Percentiles rank a stretch among this genome's conserved stretches.
These are phyloP conservation scores for Leccinellum rugosiceps DNA, from an alignment of 768 basidiomycete species.

Conservation along the genomic window DNA sequence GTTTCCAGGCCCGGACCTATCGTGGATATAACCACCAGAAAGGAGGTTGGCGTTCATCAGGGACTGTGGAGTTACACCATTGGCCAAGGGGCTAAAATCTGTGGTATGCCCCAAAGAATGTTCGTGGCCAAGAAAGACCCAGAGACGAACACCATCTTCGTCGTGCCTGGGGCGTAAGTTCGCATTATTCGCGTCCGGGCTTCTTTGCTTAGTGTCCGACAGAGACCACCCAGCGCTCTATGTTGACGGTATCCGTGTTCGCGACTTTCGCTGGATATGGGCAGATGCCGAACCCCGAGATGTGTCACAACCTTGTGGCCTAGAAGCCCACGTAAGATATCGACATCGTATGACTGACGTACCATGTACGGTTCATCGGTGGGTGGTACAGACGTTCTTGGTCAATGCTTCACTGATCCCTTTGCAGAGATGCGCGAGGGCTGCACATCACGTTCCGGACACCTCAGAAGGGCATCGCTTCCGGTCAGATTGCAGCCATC, in stretches of 20 bases:
- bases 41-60: conserved; percentile 54
- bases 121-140: conserved; percentile 75
- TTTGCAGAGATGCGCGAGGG: conserved; percentile 21
- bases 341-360: conserved; percentile 66
- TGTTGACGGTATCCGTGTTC: conserved; percentile 36
- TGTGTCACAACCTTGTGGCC: conserved; percentile 42
- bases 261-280: conserved; percentile 79
- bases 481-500: conserved; percentile 77
- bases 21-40: conserved; percentile 52
- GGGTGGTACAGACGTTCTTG: conserved; percentile 13
- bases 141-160: conserved; percentile 60
- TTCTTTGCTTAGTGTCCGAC: not conserved
- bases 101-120: conserved; percentile 57
- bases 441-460: conserved; percentile 50
- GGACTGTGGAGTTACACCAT: conserved; percentile 87
- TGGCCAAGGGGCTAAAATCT: conserved; percentile 72
- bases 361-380: conserved; percentile 53
- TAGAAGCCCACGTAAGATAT: conserved; percentile 53
- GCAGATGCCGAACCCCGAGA: conserved; percentile 48
- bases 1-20: conserved; percentile 67
- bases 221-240: conserved; percentile 64
- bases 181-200: not conserved
- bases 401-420: conserved; percentile 2
- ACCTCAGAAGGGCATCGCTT: conserved; percentile 65
- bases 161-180: conserved; percentile 72